Evolutionary conservation across 148 eudicot genomes (phyloP).

Genomic region (Dianthus caryophyllus): DNA sequence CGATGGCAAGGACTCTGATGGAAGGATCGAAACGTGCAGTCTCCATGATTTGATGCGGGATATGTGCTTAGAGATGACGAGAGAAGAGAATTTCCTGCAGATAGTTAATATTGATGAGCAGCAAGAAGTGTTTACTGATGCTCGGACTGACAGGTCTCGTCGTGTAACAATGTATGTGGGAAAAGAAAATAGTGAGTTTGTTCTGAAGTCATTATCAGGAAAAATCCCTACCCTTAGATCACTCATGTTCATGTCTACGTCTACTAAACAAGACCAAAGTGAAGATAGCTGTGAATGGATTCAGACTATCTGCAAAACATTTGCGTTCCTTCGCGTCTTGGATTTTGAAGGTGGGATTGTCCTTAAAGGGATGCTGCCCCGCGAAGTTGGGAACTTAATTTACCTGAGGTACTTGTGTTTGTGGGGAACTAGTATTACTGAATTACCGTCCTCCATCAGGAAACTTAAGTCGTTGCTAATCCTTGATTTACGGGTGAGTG

Average conservation of each 20-base stretch:
- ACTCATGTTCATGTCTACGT: neutral
- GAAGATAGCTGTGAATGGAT: neutral
- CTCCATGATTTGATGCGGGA: conserved; percentile 5
- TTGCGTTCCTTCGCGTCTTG: neutral
- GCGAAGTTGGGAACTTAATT: neutral
- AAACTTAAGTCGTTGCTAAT: neutral
- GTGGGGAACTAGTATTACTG: neutral
- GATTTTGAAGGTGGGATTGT: neutral
- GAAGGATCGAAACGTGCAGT: neutral
- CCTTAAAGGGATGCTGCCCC: neutral
- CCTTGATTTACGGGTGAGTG: neutral
- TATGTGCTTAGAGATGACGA: neutral
- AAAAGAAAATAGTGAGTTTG: neutral
- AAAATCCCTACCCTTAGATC: neutral
- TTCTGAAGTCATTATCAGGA: neutral
- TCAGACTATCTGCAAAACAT: neutral
- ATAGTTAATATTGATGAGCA: neutral
- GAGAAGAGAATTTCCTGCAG: neutral
- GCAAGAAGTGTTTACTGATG: neutral
- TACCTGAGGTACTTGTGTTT: neutral
- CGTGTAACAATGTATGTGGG: neutral
- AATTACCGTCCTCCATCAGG: neutral
- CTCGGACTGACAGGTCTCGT: neutral
- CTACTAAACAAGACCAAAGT: neutral
- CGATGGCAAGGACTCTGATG: neutral